phyloP scores from a whole-genome alignment of 2,329 filamentous ascomycete genomes.

The Aspergillus caelatus region DNA sequence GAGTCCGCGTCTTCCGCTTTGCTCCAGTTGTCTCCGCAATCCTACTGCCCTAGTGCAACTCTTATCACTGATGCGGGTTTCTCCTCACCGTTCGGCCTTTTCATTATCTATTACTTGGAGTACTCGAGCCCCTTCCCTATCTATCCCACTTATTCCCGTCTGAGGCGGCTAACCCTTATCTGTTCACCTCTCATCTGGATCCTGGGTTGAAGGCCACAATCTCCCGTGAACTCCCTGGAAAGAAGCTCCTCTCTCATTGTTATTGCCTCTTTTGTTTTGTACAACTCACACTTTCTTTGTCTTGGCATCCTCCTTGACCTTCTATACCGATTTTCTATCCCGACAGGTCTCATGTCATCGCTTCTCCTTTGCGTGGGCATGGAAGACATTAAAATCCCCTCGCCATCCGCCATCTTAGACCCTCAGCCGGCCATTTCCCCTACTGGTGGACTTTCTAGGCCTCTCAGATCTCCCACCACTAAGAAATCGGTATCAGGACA shows the following conservation, averaged over 20 bases:
- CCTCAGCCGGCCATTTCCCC: constrained; percentile 31
- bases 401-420: constrained; percentile 57
- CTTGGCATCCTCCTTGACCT: background rate
- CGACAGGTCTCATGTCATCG: constrained; percentile 16
- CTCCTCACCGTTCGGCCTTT: constrained; percentile 24
- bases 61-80: constrained; percentile 26
- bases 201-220: background rate
- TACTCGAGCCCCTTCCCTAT: constrained; percentile 15
- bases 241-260: background rate
- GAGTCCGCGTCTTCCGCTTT: constrained; percentile 24
- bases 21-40: constrained; percentile 29
- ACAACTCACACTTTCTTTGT: background rate
- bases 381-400: constrained; percentile 64
- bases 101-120: constrained; percentile 24
- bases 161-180: constrained; percentile 21
- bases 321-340: background rate
- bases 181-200: constrained; percentile 6
- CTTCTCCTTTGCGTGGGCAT: constrained; percentile 40
- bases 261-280: constrained; percentile 3
- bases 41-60: constrained; percentile 20
- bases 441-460: constrained; percentile 30
- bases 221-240: background rate
- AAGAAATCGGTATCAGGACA: constrained; percentile 21
- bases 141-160: constrained; percentile 13
- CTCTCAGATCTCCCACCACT: constrained; percentile 26